These are phyloP conservation scores for Allium cepa DNA, from an alignment of 106 monocot genomes.

Conservation along the genomic window DNA sequence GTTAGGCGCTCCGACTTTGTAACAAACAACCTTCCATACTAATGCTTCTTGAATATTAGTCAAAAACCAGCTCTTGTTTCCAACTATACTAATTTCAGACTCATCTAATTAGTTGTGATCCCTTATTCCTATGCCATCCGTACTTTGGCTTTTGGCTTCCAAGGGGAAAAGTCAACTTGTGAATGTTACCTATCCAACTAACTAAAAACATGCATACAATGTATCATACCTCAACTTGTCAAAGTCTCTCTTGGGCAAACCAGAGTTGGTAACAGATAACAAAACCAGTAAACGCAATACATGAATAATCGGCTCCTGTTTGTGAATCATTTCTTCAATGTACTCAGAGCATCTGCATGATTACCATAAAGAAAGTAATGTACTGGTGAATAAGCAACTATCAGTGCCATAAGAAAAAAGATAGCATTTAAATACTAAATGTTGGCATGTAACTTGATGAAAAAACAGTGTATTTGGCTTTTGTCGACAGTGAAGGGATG, in stretches of 20 bases:
- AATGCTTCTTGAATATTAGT: too few species aligned
- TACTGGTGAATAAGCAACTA: not conserved
- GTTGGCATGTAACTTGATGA: not conserved
- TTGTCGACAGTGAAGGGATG: not conserved
- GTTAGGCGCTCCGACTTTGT: too few species aligned
- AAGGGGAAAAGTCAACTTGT: too few species aligned
- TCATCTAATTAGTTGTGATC: too few species aligned
- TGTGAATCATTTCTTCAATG: slow-evolving; percentile 99
- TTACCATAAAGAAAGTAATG: not conserved
- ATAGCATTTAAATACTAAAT: not conserved
- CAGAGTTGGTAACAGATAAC: slow-evolving; percentile 85
- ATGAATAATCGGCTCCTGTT: slow-evolving; percentile 79
- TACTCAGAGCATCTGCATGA: slow-evolving; percentile 87
- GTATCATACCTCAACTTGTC: slow-evolving; percentile 75
- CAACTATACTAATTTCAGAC: too few species aligned
- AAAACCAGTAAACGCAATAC: slow-evolving; percentile 82
- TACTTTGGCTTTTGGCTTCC: too few species aligned
- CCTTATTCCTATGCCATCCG: too few species aligned
- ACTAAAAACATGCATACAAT: too few species aligned
- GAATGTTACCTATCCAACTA: too few species aligned
- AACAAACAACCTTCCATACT: too few species aligned
- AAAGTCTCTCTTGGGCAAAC: slow-evolving; percentile 88
- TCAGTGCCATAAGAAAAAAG: not conserved
- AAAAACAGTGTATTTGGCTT: not conserved
- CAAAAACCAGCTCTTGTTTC: too few species aligned